Base-by-base conservation (phyloP, 2,329 filamentous ascomycete genomes). In the Fusarium sp. region DNA sequence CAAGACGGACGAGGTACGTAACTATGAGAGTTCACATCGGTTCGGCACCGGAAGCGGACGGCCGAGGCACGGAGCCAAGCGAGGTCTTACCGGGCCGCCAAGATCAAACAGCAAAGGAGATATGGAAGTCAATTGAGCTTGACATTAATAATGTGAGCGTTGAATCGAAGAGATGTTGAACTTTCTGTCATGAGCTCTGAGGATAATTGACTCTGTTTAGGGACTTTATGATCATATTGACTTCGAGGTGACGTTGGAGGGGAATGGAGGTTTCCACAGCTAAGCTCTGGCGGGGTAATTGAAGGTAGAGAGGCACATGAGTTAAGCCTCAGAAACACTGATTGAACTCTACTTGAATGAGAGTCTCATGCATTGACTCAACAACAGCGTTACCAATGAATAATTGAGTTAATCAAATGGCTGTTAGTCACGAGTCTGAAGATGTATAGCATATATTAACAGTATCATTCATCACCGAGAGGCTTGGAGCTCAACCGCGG, bases 281-380 rank as follows among this genome's bases (percentile, higher is more conserved):
- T 53, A 66, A 72, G 65, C 69, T 73, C 69, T 72, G 66, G 70
- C 61, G 69, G 70, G 70, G 70, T 73, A 72, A 67, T 49, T 52
- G 49, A 54, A 60, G 35, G 63, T 9, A 11, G 41, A 23, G 23
- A 35, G 45, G 30, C 35, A 38, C 38, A 52, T 61, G 38, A 23
- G 49, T 45, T 57, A 41, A 33, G 40, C 40, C 53, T 35, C 18
- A 14, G 27, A 46, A 40, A 54, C 14, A 45, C 10, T 26, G 37
- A 42, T 60, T 45, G 41, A 64, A 38, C 45, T 46, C 26, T 54
- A 27, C 32, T 32, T 26, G 15, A 38, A 26, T 30, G 37, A 18
- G 30, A 46, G 32, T 23, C 38, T 17, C 18, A 44, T 41, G 10
- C 35, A 53, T 69, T 65, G 69, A 49, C 50, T 69, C 30, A 52